Evolutionary conservation across 179 eudicot genomes (phyloP).

Genomic region (Beta lomatogona): DNA sequence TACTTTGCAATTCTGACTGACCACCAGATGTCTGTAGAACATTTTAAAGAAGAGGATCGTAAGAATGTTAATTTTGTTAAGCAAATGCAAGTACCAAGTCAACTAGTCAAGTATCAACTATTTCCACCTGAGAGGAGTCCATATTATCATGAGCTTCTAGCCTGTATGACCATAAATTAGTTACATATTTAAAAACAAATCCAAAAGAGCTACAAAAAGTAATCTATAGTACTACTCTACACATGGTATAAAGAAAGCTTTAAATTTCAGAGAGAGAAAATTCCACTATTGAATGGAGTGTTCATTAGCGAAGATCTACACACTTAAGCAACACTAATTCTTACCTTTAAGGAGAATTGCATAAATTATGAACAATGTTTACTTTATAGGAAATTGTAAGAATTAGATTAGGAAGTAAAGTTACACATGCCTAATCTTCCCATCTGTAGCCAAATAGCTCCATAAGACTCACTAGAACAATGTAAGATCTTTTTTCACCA

Average conservation of each 20-base stretch:
- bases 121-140: constrained; percentile 43
- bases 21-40: constrained; percentile 24
- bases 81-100: constrained; percentile 16
- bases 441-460: too few relatives aligned
- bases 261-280: background rate
- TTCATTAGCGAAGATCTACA: background rate
- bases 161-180: constrained; percentile 30
- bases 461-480: too few relatives aligned
- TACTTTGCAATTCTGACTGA: constrained; percentile 33
- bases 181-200: background rate
- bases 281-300: background rate
- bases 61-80: background rate
- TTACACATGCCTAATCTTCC: too few relatives aligned
- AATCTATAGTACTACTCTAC: constrained; percentile 1
- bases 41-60: background rate
- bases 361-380: too few relatives aligned
- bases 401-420: too few relatives aligned
- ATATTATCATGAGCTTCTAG: constrained; percentile 33
- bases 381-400: too few relatives aligned
- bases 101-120: background rate
- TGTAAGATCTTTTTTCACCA: too few relatives aligned
- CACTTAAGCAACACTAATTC: background rate
- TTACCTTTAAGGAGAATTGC: too few relatives aligned
- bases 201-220: background rate
- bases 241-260: background rate